Conservation (phyloP, 257 asterid species). For the Przewalskia tangutica region DNA sequence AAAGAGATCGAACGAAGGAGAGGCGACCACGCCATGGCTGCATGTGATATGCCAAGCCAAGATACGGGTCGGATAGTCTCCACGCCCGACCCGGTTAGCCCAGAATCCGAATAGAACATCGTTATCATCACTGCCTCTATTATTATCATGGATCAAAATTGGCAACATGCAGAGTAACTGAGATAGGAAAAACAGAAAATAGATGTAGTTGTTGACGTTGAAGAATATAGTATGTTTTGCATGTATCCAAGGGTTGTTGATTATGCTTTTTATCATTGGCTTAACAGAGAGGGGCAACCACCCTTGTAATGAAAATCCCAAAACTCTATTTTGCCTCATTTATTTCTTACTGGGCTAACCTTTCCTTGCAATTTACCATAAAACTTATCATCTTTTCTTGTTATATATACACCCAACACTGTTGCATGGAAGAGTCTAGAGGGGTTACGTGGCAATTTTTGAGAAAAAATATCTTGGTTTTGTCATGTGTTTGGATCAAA, state of each 20-base stretch:
- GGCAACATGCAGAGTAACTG: not conserved
- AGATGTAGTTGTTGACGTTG: not conserved
- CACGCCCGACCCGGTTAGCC: not conserved
- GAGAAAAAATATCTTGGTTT: no score
- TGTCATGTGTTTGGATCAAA: no score
- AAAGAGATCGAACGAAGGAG: not conserved
- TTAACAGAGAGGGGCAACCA: slow-evolving; percentile 41
- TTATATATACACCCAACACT: not conserved
- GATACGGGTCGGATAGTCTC: slow-evolving; percentile 5
- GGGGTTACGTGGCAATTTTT: not conserved
- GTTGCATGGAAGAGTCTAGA: not conserved
- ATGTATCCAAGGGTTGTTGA: not conserved
- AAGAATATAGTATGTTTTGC: no score
- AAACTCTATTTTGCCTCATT: not conserved
- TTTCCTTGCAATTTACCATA: not conserved
- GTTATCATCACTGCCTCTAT: slow-evolving; percentile 6
- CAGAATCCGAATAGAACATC: not conserved
- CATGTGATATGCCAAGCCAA: slow-evolving; percentile 22
- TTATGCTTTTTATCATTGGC: slow-evolving; percentile 2
- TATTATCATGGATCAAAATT: not conserved
- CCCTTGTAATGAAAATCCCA: slow-evolving; percentile 18
- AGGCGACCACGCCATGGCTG: slow-evolving; percentile 30
- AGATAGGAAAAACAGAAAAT: not conserved
- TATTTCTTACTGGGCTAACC: not conserved
- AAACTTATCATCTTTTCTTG: fast-evolving